Evolutionary conservation across 208 protist species (phyloP).

Genomic region (Leishmania aethiopica): DNA sequence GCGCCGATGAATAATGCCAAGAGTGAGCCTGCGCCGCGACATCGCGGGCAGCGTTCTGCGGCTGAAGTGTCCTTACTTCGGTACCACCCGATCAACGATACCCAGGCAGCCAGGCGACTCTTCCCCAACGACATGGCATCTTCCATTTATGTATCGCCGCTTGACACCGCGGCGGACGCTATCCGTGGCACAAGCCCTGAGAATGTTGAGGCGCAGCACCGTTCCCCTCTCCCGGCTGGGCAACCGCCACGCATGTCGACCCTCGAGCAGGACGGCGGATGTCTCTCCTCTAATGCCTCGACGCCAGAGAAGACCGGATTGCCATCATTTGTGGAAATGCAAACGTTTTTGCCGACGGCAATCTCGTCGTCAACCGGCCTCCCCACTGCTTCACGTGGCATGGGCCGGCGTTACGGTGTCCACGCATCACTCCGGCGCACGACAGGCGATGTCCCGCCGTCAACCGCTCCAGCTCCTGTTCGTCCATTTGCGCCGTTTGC

Average conservation of each 20-base stretch:
- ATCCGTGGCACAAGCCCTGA: neutral
- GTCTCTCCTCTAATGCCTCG: neutral
- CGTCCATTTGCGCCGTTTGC: neutral
- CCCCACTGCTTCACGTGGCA: neutral
- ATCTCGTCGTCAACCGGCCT: neutral
- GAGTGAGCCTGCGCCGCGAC: neutral
- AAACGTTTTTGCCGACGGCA: neutral
- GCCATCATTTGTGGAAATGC: neutral
- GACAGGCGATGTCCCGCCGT: neutral
- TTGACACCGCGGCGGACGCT: neutral
- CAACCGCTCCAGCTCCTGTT: no score
- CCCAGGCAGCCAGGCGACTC: neutral
- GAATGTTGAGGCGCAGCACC: neutral
- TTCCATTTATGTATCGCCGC: neutral
- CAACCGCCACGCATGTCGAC: neutral
- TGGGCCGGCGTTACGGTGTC: neutral
- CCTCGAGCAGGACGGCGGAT: neutral
- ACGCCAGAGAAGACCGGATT: neutral
- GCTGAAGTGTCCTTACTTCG: neutral
- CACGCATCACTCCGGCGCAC: neutral
- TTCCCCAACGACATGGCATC: no score
- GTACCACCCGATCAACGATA: neutral
- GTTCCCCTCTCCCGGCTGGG: neutral
- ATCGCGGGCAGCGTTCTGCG: neutral
- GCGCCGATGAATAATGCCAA: conserved; percentile 15